A percentile compares a stretch with the other conserved stretches of the same genome.
phyloP scores from a whole-genome alignment of 192 early-diverging fungal species.

The Podochytrium sp. region DNA sequence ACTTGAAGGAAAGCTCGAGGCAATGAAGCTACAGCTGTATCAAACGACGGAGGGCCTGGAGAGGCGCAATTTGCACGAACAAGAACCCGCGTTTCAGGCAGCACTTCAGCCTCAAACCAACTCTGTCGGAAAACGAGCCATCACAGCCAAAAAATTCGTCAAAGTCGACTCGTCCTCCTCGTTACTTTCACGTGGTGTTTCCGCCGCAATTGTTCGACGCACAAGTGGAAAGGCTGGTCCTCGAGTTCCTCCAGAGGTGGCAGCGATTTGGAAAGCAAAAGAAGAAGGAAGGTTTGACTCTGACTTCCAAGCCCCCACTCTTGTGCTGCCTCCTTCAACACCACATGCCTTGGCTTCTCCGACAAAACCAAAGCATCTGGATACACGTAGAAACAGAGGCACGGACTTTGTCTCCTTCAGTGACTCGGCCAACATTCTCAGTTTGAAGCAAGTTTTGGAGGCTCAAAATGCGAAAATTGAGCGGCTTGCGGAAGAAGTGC shows the following conservation, averaged over 20 bases:
- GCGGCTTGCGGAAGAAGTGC: conserved; percentile 13
- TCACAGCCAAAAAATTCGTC: background rate
- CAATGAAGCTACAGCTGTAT: background rate
- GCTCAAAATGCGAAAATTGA: conserved; percentile 9
- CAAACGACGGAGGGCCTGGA: background rate
- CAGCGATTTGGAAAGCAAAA: conserved; percentile 28
- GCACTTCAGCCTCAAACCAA: background rate
- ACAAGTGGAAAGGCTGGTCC: conserved; percentile 5
- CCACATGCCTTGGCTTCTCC: background rate
- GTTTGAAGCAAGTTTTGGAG: background rate
- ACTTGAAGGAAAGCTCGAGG: background rate
- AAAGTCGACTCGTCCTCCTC: background rate
- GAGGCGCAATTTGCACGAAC: background rate
- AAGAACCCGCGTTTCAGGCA: background rate
- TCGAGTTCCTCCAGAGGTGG: conserved; percentile 15
- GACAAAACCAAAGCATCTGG: background rate
- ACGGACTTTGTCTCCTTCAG: conserved; percentile 15
- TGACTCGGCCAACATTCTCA: conserved; percentile 3
- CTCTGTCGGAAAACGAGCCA: background rate
- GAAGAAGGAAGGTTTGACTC: conserved; percentile 4
- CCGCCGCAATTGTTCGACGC: conserved; percentile 18
- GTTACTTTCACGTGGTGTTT: conserved; percentile 12
- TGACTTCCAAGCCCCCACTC: too few species aligned
- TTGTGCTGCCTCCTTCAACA: too few species aligned
- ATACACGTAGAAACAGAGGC: background rate